Evolutionary conservation across 805 yeast genomes (phyloP), one percentile per base, ranked within the genome.

Genomic region (Metschnikowia proteae): DNA sequence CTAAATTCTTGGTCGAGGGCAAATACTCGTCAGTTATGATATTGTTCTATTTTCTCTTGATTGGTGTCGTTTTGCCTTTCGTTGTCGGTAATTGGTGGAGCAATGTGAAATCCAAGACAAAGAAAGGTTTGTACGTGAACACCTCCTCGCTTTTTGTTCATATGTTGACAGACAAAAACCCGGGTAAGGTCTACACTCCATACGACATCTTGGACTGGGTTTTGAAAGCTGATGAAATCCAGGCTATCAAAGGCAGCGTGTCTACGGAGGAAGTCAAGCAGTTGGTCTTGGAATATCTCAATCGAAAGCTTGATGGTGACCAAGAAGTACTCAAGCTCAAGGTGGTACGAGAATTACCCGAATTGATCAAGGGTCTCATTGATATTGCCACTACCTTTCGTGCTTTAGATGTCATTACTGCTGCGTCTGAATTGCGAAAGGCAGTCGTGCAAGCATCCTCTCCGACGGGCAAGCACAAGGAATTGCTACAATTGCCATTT

Each of bases 81-180:
- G 66, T 86, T 41, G 98, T 95, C 29, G 86, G 89, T 36, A 72
- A 74, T 28, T 92, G 97, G 97, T 94, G 99, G 99, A 73, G 74
- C 40, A 82, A 81, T 47, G 88, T 89, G 45, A 86, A 85, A 63
- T 72, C 85, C 3, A 82, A 81, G 61, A 94, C 97, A 27, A 87
- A 84, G 58, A 82, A 81, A 57, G 97, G 96, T 3, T 74, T 94
- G 51, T 88, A 87, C 55, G 83, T 86, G 43, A 79, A 81, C 27
- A 86, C 98, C n/a, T 96, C 99, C 4, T 79, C 87, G 3, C 63
- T 73, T 48, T 88, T 86, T 61, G 83, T 88, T 40, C 84, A 86
- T 58, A 76, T 79, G 54, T 67, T 89, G 61, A 78, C 88, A 51
- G 91, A 89, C 67, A 79, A 78, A 62, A 83, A 82, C 61, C 92